Conservation (phyloP, 2,329 filamentous ascomycete genomes). For the Ophiostoma tasmaniense region DNA sequence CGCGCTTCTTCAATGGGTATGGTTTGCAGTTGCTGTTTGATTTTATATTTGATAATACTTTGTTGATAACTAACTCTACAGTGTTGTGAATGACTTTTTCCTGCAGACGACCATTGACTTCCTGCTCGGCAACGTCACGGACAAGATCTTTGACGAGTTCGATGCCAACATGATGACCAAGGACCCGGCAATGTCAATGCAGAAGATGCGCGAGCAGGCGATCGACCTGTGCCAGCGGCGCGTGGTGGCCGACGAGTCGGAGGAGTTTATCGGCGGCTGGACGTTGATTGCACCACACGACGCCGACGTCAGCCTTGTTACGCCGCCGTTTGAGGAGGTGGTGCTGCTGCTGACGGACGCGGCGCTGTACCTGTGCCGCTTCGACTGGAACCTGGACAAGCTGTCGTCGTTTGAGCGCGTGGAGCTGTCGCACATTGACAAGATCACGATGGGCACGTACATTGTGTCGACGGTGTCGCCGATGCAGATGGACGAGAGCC, state of each 20-base stretch:
- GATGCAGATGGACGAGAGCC: constrained; percentile 64
- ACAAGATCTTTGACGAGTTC: constrained; percentile 85
- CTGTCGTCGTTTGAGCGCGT: constrained; percentile 86
- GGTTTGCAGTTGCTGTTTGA: constrained; percentile 23
- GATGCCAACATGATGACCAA: constrained; percentile 87
- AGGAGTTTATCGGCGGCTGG: constrained; percentile 86
- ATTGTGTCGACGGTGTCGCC: constrained; percentile 80
- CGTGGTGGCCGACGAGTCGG: constrained; percentile 71
- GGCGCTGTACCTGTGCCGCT: constrained; percentile 80
- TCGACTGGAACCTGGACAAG: constrained; percentile 94
- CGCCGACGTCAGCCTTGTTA: constrained; percentile 55
- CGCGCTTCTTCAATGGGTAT: constrained; percentile 62
- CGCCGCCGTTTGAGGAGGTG: constrained; percentile 75
- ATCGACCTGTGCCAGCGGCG: constrained; percentile 84
- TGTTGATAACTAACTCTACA: constrained; percentile 32
- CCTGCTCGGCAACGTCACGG: constrained; percentile 78
- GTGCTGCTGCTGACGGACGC: constrained; percentile 78
- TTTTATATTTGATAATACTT: constrained; percentile 16
- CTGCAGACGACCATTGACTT: constrained; percentile 93
- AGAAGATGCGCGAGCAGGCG: constrained; percentile 77
- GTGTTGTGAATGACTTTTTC: constrained; percentile 97
- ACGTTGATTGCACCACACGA: constrained; percentile 69
- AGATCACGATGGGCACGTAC: constrained; percentile 74
- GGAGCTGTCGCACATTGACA: constrained; percentile 62
- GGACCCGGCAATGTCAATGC: constrained; percentile 81